Conservation (phyloP, 2,329 filamentous ascomycete species). For the Penicillium sp. region DNA sequence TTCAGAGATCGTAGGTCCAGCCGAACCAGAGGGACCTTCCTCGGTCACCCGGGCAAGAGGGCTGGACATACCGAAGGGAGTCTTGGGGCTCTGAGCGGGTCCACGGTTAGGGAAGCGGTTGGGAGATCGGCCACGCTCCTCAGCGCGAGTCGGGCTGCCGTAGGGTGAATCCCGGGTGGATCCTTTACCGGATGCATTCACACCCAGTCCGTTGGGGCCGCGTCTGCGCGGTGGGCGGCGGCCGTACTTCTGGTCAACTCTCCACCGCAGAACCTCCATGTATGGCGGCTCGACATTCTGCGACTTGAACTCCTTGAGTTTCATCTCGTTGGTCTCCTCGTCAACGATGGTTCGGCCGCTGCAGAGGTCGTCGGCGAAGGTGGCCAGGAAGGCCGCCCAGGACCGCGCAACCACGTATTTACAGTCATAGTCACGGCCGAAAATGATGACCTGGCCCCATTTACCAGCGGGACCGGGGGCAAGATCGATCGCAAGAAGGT, state of each 20-base stretch:
- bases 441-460: slow-evolving; percentile 96
- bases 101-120: slow-evolving; percentile 48
- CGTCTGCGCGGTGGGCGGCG: slow-evolving; percentile 55
- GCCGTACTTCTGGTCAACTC: slow-evolving; percentile 92
- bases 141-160: slow-evolving; percentile 46
- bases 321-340: slow-evolving; percentile 87
- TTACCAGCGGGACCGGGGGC: slow-evolving; percentile 84
- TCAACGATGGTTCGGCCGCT: slow-evolving; percentile 91
- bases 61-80: slow-evolving; percentile 44
- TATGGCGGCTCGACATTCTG: slow-evolving; percentile 88
- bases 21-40: slow-evolving; percentile 39
- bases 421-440: slow-evolving; percentile 95
- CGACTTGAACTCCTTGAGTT: slow-evolving; percentile 86
- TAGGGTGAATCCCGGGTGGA: slow-evolving; percentile 55
- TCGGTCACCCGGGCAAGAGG: slow-evolving; percentile 50
- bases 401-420: slow-evolving; percentile 96
- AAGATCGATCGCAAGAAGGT: slow-evolving; percentile 91
- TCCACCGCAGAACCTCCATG: slow-evolving; percentile 92
- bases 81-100: slow-evolving; percentile 46
- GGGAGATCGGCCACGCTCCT: slow-evolving; percentile 51
- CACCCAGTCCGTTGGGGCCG: slow-evolving; percentile 49
- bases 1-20: slow-evolving; percentile 36
- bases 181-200: slow-evolving; percentile 52
- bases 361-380: slow-evolving; percentile 84
- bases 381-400: slow-evolving; percentile 83